Percentiles rank a stretch among this genome's conserved stretches.
Conservation (phyloP, 805 yeast genomes). For the Starmera quercuum region DNA sequence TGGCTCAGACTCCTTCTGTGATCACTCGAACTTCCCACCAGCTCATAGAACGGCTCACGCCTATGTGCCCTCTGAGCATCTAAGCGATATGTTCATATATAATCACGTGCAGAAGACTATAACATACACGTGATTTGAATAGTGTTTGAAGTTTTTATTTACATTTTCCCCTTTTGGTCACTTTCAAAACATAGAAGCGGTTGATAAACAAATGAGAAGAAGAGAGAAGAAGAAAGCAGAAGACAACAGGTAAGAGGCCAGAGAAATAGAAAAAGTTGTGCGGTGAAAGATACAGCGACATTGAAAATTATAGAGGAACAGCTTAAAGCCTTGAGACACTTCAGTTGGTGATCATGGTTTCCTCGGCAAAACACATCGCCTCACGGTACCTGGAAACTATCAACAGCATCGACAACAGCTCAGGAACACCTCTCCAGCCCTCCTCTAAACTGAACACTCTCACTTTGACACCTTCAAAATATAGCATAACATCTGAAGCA, state of each 20-base stretch:
- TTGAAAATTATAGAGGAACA: not conserved
- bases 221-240: not conserved
- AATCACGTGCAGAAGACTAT: too few relatives aligned
- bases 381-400: conserved; percentile 19
- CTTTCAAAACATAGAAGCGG: too few relatives aligned
- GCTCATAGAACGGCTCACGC: too few relatives aligned
- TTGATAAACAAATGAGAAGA: not conserved
- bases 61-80: too few relatives aligned
- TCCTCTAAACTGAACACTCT: not conserved
- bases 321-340: not conserved
- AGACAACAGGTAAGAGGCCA: not conserved
- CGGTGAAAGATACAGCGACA: not conserved
- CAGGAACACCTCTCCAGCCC: not conserved
- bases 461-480: not conserved
- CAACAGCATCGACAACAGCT: not conserved
- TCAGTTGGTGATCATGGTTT: not conserved
- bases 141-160: too few relatives aligned
- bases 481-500: conserved; percentile 1
- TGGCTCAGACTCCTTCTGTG: too few relatives aligned
- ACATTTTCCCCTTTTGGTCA: too few relatives aligned
- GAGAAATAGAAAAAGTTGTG: not conserved
- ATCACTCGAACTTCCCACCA: too few relatives aligned
- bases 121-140: too few relatives aligned
- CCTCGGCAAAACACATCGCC: conserved; percentile 13
- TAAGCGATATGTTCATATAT: too few relatives aligned